These are phyloP conservation scores for Cercospora canescens DNA, from an alignment of 2,329 filamentous ascomycete genomes.

Conservation along the genomic window DNA sequence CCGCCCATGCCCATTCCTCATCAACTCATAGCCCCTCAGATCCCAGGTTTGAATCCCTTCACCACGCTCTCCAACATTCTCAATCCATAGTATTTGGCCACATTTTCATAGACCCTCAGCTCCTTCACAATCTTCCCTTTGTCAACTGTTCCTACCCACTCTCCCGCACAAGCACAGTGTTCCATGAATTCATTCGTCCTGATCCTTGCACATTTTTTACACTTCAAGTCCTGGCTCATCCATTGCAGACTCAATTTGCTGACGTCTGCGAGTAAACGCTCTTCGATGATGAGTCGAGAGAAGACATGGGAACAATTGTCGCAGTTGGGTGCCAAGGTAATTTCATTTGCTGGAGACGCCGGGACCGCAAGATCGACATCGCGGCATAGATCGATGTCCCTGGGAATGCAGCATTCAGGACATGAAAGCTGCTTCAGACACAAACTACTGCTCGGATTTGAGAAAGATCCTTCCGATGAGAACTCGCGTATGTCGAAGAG, in stretches of 20 bases:
- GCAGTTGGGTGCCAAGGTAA: constrained; percentile 52
- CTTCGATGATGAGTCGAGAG: constrained; percentile 79
- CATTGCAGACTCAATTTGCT: constrained; percentile 76
- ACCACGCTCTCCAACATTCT: constrained; percentile 79
- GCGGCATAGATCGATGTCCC: constrained; percentile 88
- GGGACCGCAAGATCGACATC: constrained; percentile 71
- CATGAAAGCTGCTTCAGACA: constrained; percentile 77
- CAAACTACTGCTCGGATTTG: constrained; percentile 78
- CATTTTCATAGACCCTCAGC: constrained; percentile 70
- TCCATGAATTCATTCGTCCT: constrained; percentile 93
- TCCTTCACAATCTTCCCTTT: constrained; percentile 64
- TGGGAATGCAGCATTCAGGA: constrained; percentile 83
- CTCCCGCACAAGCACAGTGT: constrained; percentile 89
- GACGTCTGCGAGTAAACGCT: constrained; percentile 74
- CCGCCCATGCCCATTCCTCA: background rate
- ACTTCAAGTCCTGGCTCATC: constrained; percentile 88
- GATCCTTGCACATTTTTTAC: constrained; percentile 65
- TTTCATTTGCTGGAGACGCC: constrained; percentile 18
- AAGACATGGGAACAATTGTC: constrained; percentile 68
- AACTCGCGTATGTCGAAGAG: constrained; percentile 97
- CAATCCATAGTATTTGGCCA: constrained; percentile 77
- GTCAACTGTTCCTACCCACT: constrained; percentile 74
- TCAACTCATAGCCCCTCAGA: background rate
- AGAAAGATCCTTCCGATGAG: constrained; percentile 80
- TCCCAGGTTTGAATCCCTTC: constrained; percentile 12